A percentile compares a stretch with the other conserved stretches of the same genome.
Evolutionary conservation across 805 yeast genomes (phyloP).

Genomic region (Debaryomyces tyrocola): DNA sequence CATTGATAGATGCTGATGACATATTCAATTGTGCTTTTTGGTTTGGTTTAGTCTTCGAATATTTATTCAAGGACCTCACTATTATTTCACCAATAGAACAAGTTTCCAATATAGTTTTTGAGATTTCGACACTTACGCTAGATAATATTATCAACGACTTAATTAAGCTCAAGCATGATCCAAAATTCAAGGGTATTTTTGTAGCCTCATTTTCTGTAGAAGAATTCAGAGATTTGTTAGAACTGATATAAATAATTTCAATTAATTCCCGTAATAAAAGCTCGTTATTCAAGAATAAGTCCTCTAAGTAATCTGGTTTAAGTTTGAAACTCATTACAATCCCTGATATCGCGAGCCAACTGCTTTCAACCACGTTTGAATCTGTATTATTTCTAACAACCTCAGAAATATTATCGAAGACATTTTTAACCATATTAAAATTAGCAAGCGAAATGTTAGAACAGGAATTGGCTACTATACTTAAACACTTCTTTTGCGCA

Average conservation of each 20-base stretch:
- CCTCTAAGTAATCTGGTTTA: conserved; percentile 45
- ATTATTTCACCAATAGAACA: conserved; percentile 50
- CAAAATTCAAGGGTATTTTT: conserved; percentile 28
- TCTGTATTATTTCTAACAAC: conserved; percentile 60
- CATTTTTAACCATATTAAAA: conserved; percentile 50
- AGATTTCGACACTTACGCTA: conserved; percentile 43
- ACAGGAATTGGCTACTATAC: conserved; percentile 71
- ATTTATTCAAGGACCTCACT: conserved; percentile 50
- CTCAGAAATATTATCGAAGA: conserved; percentile 59
- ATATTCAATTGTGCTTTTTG: not conserved
- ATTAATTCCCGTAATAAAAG: conserved; percentile 22
- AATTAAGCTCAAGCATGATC: conserved; percentile 41
- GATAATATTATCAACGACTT: conserved; percentile 46
- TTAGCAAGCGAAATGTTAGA: conserved; percentile 44
- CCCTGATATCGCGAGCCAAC: conserved; percentile 64
- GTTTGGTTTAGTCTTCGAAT: conserved; percentile 31
- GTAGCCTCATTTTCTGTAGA: conserved; percentile 9
- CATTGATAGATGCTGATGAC: not conserved
- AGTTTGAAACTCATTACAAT: conserved; percentile 51
- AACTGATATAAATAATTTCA: conserved; percentile 22
- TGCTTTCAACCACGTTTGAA: conserved; percentile 56
- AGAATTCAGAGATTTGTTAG: conserved; percentile 23
- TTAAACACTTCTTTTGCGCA: conserved; percentile 80
- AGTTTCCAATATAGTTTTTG: conserved; percentile 46
- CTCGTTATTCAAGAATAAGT: conserved; percentile 29